Conservation (phyloP, 441 rosid genomes). For the Populus hybrid region DNA sequence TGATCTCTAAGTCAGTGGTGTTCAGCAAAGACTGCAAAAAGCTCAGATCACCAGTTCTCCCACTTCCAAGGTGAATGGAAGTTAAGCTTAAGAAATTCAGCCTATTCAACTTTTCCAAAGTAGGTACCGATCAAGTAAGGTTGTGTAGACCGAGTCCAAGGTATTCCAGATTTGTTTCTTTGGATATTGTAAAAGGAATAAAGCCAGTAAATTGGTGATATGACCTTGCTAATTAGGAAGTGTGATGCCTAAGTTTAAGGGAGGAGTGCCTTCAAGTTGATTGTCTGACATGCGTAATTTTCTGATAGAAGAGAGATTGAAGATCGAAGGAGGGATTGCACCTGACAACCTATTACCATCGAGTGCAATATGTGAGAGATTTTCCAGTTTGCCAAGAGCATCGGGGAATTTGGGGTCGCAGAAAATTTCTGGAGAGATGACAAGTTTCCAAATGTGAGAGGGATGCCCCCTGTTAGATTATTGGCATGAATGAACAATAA, state of each 20-base stretch:
- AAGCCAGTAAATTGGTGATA: constrained; percentile 13
- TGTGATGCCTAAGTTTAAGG: constrained; percentile 9
- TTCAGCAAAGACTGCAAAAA: constrained; percentile 27
- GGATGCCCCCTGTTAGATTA: constrained; percentile 19
- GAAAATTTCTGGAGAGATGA: constrained; percentile 11
- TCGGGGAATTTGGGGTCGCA: constrained; percentile 17
- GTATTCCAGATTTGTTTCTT: constrained; percentile 12
- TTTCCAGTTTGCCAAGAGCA: constrained; percentile 11
- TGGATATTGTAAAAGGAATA: constrained; percentile 26
- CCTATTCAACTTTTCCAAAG: not conserved
- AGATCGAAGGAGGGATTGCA: constrained; percentile 25
- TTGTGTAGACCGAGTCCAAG: no score
- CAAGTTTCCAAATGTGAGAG: constrained; percentile 24
- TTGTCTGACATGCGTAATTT: not conserved
- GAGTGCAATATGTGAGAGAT: not conserved
- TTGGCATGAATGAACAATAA: not conserved
- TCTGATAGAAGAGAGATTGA: constrained; percentile 21
- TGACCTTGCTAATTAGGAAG: constrained; percentile 8
- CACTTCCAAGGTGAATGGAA: constrained; percentile 16
- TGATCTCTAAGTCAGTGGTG: not conserved
- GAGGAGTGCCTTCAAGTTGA: constrained; percentile 21
- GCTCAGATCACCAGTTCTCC: constrained; percentile 10
- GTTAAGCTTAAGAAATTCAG: not conserved
- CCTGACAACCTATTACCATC: constrained; percentile 6
- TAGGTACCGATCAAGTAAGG: no score